Percentiles rank a stretch among this genome's conserved stretches.
phyloP scores from a whole-genome alignment of 306 rosid species.

The Glycyrrhiza uralensis region DNA sequence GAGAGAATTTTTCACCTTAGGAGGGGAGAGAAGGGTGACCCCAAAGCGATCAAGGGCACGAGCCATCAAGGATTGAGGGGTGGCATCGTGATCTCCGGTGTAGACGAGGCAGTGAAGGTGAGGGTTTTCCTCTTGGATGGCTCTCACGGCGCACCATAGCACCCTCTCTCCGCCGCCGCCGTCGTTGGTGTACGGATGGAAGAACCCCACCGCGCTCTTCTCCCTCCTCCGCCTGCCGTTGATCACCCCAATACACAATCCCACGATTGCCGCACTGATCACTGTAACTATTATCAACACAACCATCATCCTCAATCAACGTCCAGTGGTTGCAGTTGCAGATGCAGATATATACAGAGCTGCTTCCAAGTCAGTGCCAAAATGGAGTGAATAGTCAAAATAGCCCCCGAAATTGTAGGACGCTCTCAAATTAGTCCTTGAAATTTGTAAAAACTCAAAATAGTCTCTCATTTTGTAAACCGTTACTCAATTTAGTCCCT shows the following conservation, averaged over 20 bases:
- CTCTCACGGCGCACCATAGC: constrained; percentile 90
- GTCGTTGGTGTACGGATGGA: constrained; percentile 92
- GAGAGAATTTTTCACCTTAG: constrained; percentile 50
- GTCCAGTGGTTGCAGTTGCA: background rate
- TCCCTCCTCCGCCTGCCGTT: constrained; percentile 46
- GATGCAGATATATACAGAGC: too few species aligned
- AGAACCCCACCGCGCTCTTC: constrained; percentile 73
- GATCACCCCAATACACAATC: constrained; percentile 20
- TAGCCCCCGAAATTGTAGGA: too few species aligned
- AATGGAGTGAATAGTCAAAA: too few species aligned
- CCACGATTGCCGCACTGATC: constrained; percentile 33
- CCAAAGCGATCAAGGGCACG: constrained; percentile 84
- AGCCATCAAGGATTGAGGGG: constrained; percentile 57
- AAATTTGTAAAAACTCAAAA: too few species aligned
- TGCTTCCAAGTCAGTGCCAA: too few species aligned
- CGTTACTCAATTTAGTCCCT: too few species aligned
- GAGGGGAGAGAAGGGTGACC: constrained; percentile 54
- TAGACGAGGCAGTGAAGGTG: constrained; percentile 58
- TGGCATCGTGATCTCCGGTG: constrained; percentile 91
- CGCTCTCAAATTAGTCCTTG: too few species aligned
- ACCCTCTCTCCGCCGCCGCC: constrained; percentile 96
- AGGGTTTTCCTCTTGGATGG: constrained; percentile 64
- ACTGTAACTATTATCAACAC: constrained; percentile 29
- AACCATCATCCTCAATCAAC: constrained; percentile 28
- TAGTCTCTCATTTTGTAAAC: too few species aligned